These are phyloP conservation scores for Asclepias syriaca DNA, from an alignment of 257 asterid genomes.

Conservation along the genomic window DNA sequence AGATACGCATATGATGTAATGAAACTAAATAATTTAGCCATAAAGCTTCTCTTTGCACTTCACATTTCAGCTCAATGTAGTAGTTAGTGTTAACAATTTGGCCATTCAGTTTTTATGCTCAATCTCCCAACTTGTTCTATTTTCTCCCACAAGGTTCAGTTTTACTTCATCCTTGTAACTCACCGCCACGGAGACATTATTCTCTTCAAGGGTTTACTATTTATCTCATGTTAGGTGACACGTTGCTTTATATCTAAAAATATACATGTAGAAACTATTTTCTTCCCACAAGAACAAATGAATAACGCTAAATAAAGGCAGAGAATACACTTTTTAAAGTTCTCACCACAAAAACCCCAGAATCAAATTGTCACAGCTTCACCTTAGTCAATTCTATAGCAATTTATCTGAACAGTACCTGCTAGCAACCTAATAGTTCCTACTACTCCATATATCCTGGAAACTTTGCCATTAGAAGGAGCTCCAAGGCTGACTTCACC, in stretches of 20 bases:
- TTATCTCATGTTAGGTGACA: not conserved
- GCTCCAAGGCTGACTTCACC: constrained; percentile 49
- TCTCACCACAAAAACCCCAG: not conserved
- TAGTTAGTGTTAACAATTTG: not conserved
- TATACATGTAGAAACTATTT: not conserved
- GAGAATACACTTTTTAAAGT: not conserved
- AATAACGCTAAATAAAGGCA: not conserved
- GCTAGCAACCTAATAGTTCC: constrained; percentile 94
- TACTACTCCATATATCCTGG: constrained; percentile 76
- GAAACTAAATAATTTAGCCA: not conserved
- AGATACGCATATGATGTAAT: not conserved
- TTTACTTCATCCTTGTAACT: not conserved
- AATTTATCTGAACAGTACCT: constrained; percentile 38
- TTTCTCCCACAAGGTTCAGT: not conserved
- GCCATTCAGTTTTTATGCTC: no score
- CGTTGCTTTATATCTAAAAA: not conserved
- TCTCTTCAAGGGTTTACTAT: not conserved
- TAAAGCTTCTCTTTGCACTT: not conserved
- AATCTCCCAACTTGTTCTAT: not conserved
- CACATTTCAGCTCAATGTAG: not conserved
- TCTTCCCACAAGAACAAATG: not conserved
- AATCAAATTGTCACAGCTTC: constrained; percentile 6
- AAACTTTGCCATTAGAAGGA: constrained; percentile 43
- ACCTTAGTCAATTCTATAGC: not conserved
- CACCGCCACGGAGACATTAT: not conserved